Evolutionary conservation across 2,329 filamentous ascomycete species (phyloP).

Genomic region (Diaporthe sp.): DNA sequence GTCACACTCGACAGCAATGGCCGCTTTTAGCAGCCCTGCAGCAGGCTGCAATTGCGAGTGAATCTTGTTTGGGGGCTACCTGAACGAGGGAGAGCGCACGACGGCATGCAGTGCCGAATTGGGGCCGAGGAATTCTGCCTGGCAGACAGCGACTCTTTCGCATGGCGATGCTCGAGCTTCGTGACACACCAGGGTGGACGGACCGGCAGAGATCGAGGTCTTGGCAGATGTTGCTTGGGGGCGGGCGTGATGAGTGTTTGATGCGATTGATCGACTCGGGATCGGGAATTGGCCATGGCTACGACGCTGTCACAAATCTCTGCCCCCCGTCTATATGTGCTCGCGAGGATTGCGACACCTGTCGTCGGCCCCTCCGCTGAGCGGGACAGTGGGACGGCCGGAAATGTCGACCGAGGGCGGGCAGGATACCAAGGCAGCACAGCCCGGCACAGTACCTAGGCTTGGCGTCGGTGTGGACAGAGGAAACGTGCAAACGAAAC

Average conservation of each 20-base stretch:
- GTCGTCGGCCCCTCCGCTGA: slow-evolving; percentile 28
- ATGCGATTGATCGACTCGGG: slow-evolving; percentile 31
- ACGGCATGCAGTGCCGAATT: not conserved
- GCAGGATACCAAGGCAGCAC: not conserved
- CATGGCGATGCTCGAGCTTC: slow-evolving; percentile 10
- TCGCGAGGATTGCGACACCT: slow-evolving; percentile 13
- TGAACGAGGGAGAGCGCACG: not conserved
- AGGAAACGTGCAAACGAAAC: slow-evolving; percentile 23
- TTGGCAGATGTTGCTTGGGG: slow-evolving; percentile 17
- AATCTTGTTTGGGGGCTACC: slow-evolving; percentile 11
- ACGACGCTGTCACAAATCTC: not conserved
- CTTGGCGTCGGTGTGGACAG: slow-evolving; percentile 25
- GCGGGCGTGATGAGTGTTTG: slow-evolving; percentile 14
- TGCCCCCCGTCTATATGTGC: slow-evolving; percentile 14
- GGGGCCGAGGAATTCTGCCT: not conserved
- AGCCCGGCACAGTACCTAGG: not conserved
- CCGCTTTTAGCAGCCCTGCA: not conserved
- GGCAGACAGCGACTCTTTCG: slow-evolving; percentile 2
- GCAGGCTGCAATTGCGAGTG: slow-evolving; percentile 3
- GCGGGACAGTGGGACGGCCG: slow-evolving; percentile 24
- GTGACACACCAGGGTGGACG: not conserved
- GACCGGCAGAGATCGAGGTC: not conserved
- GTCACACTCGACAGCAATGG: slow-evolving; percentile 12
- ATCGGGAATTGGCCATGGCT: slow-evolving; percentile 17
- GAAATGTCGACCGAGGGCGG: slow-evolving; percentile 31